Base-by-base conservation (phyloP, 2,329 filamentous ascomycete genomes). In the Ophiostoma novo-ulmi region DNA sequence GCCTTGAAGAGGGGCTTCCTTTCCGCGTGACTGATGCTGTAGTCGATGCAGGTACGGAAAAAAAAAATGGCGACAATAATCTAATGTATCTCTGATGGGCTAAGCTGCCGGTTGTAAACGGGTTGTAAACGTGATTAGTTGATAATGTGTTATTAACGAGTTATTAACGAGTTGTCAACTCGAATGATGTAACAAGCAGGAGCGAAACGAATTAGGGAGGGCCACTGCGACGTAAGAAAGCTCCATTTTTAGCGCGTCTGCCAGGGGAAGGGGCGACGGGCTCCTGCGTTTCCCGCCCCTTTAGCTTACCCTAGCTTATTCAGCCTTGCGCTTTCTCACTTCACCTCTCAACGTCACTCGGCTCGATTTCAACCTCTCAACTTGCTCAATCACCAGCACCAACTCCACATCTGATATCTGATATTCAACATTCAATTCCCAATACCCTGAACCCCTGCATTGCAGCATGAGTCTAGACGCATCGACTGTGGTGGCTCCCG, bases 1-100 rank as follows among this genome's bases (percentile, higher is more conserved):
- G 71, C 69, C 69, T 70, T 31, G 66, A 20, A 35, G 70, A 69
- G 66, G 67, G 44, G 39, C 55, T 41, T 31, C 20, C 31, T 39
- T 31, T 20, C 35, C 41, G 35, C 20, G 26, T 20, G 61, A 6
- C 61, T 20, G 26, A 64, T 31, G 31, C 61, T 20, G 61, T 20
- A 64, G 17, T 44, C 63, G 48, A 36, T 38, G 61, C 61, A 64
- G 61, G 61, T 38, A 64, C 61, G 20, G 7, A n/a, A 61, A 13
- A 39, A 39, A 7, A 1, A 11, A 39, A 10, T 11, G 38, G 13
- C 41, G 41, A 44, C 13, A 44, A 44, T 44, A 48, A 20, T 20
- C 20, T 2, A 39, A 39, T 39, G 38, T 13, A 39, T 39, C 38
- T 39, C 10, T 11, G n/a, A 48, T 48, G 17, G 17, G 44, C 2